Evolutionary conservation across 371 early-diverging fungal genomes (phyloP), one percentile per base, ranked within the genome.

Genomic region (Mortierella sp.): DNA sequence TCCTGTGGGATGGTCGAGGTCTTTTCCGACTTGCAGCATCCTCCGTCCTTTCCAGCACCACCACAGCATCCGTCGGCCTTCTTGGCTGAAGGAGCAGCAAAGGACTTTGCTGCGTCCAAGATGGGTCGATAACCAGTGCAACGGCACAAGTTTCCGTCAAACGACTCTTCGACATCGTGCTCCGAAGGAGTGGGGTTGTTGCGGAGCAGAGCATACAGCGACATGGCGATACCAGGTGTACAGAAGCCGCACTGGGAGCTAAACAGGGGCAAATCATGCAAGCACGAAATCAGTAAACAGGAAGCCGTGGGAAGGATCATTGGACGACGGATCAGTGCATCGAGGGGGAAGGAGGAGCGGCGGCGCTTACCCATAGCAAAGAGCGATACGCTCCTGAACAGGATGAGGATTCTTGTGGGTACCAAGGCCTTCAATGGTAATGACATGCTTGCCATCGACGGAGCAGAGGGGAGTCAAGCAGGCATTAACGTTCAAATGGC

Each of bases 121-220:
- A 94, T 94, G 8, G 92, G 90, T 14, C 93, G 64, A 63, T 94
- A 94, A 24, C 94, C 94, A 3, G 94, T 94, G 82, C 94, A 94
- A 16, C 94, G 80, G 71, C 94, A 94, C 64, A 94, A 68, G 67
- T 93, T 93, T 74, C 92, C 94, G 58, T 94, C 94, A 68, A 92
- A 92, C 34, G 88, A 81, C 54, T 88, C 90, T 63, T 94, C 92
- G 48, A 93, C 86, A 31, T 91, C 92, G 47, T 82, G 80, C 56
- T 87, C 86, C 1, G 82, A 81, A 29, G 91, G 88, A 8, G 67
- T 70, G 7, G 83, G 73, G 63, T 91, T 90, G 69, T 88, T 90
- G 54, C 86, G 80, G 54, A 91, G 76, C 51, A 88, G 79, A 10
- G 89, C 83, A 70, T 91, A 94, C 56, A 92, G 82, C 25, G 91